Evolutionary conservation across 768 basidiomycete genomes (phyloP), one percentile per base, ranked within the genome.

Genomic region (Sistotremastrum niveocremeum): DNA sequence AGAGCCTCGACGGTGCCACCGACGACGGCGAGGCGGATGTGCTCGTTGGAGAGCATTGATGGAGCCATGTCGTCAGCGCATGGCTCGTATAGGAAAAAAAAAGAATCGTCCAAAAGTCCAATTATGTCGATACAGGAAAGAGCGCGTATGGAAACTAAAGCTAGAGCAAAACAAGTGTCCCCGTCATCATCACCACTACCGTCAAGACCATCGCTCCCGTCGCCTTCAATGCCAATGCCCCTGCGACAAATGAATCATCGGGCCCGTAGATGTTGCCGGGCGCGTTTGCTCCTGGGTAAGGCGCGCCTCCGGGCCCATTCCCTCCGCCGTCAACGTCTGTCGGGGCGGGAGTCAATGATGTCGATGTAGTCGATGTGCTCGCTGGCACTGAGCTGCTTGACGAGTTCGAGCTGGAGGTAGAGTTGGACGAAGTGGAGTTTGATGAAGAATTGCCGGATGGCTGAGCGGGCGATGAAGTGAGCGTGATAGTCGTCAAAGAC

Each of bases 221-320:
- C 51, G 62, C 56, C 37, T 65, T 65, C 36, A 79, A 64, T 1
- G 66, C 61, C 2, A 64, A 53, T 5, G 75, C 83, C 8, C 68
- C 72, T 31, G 79, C 72, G 50, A 76, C 77, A 62, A 77, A 84
- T 44, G 66, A 60, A 54, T 86, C 82, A 41, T 69, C 67, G 41
- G 83, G 83, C n/a, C 83, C 83, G 49, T 69, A 80, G 34, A 71
- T 61, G 30, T 74, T 79, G 11, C 58, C 52, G 2, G 54, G 11
- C 4, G 58, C 42, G 38, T 61, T 69, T 41, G 65, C 61, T 20
- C 81, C 82, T 29, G 82, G 83, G 39, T 64, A 60, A 7, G 82
- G 82, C 2, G 82, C 82, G 29, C 74, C 75, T 5, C 61, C 57
- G 3, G 62, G 46, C 9, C 72, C 65, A 12, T 48, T 44, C 33